These are phyloP conservation scores for Teratosphaeriaceae sp. DNA, from an alignment of 2,329 filamentous ascomycete species.

Conservation along the genomic window DNA sequence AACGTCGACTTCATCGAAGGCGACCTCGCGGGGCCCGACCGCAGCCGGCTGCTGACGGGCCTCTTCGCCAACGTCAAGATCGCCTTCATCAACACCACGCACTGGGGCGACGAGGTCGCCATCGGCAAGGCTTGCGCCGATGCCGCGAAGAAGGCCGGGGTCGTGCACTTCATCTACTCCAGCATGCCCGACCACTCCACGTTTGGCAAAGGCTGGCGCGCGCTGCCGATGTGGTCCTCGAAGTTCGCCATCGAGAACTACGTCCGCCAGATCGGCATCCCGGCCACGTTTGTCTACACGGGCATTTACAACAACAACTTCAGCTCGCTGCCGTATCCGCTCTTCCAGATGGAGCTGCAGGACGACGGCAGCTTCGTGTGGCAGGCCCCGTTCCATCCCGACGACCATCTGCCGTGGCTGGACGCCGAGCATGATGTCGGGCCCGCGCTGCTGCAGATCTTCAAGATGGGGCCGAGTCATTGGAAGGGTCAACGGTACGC, in stretches of 20 bases:
- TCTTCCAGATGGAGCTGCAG: conserved; percentile 92
- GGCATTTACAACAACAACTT: conserved; percentile 99
- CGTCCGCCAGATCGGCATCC: conserved; percentile 71
- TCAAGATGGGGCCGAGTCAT: conserved; percentile 83
- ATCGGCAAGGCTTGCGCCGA: conserved; percentile 86
- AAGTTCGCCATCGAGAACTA: conserved; percentile 94
- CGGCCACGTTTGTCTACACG: conserved; percentile 88
- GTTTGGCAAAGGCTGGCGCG: conserved; percentile 70
- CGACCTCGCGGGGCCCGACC: conserved; percentile 47
- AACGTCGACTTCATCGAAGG: conserved; percentile 71
- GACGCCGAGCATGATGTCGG: conserved; percentile 96
- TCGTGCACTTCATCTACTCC: conserved; percentile 92
- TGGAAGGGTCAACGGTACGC: conserved; percentile 69
- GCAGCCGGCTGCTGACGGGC: conserved; percentile 21
- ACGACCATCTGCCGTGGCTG: conserved; percentile 86
- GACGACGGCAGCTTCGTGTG: conserved; percentile 80
- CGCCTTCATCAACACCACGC: conserved; percentile 96
- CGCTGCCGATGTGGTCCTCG: conserved; percentile 80
- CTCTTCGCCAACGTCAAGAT: conserved; percentile 73
- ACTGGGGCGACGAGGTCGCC: conserved; percentile 88
- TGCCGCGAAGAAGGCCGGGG: conserved; percentile 73
- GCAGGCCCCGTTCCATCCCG: conserved; percentile 88
- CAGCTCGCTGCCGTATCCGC: conserved; percentile 81
- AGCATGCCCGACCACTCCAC: conserved; percentile 93
- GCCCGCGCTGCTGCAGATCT: conserved; percentile 83